Percentiles rank a stretch among this genome's conserved stretches.
phyloP scores from a whole-genome alignment of 495 filamentous ascomycete genomes.

The Aspergillus indologenus region DNA sequence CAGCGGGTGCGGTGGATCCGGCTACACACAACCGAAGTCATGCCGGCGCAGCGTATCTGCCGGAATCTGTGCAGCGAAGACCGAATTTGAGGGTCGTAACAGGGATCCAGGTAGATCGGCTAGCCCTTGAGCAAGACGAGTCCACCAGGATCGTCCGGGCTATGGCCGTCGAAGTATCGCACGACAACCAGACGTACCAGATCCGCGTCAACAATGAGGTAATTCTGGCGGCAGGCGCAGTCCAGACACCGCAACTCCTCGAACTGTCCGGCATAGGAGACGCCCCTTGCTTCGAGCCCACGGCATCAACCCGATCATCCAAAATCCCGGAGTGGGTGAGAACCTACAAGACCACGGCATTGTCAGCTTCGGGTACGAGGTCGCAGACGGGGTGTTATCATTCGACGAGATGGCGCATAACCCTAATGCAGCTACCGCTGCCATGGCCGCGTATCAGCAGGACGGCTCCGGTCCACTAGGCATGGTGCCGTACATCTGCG shows the following conservation, averaged over 20 bases:
- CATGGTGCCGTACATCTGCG: constrained; percentile 14
- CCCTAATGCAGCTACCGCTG: neutral
- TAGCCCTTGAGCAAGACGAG: neutral
- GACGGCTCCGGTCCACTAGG: constrained; percentile 19
- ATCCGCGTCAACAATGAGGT: constrained; percentile 53
- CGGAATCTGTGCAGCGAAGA: constrained; percentile 1
- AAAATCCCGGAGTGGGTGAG: constrained; percentile 1
- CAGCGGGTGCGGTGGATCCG: too few relatives aligned
- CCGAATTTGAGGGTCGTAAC: neutral
- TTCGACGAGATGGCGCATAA: constrained; percentile 3
- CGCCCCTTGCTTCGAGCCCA: constrained; percentile 7
- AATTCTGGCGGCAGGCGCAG: constrained; percentile 55
- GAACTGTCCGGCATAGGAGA: constrained; percentile 62
- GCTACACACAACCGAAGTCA: constrained; percentile 24
- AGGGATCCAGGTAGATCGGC: neutral
- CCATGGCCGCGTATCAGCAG: too few relatives aligned
- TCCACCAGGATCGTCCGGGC: constrained; percentile 15
- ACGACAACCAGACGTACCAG: constrained; percentile 18
- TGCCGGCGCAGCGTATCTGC: constrained; percentile 32
- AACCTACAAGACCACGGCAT: constrained; percentile 24
- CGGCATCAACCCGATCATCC: constrained; percentile 8
- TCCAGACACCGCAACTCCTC: constrained; percentile 54
- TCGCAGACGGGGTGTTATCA: too few relatives aligned
- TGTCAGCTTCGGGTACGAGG: neutral
- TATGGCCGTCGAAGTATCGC: constrained; percentile 31